Base-by-base conservation (phyloP, 2,329 filamentous ascomycete species). In the Metarhizium brunneum region DNA sequence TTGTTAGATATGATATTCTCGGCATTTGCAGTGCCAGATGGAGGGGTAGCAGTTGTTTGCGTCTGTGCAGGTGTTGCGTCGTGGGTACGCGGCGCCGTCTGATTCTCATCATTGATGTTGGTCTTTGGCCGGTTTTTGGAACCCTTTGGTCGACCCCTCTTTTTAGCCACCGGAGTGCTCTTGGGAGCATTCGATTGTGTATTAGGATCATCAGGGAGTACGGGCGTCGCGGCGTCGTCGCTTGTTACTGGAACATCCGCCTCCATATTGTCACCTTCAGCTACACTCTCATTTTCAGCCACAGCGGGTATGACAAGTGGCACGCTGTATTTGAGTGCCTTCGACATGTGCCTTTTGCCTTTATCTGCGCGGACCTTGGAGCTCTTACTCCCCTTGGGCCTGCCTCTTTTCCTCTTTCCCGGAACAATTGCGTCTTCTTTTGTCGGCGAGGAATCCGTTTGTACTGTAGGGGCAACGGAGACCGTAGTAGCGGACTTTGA, bases 301-400 rank as follows among this genome's bases (percentile, higher is more conserved):
- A 3, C 42, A 10, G 36, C 36, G 7, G 45, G 32, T 20, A 32
- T 32, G 18, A n/a, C 20, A 30, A 45, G 25, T n/a, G 42, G 51
- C 29, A 25, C 47, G 25, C 36, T 42, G 35, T 32, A 45, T 8
- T 48, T 47, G 16, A 52, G 54, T 36, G 50, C 53, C 35, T 42
- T 54, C 18, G 51, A 38, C 4, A 38, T 13, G 25, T 58, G 56
- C 32, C 36, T 58, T 32, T 55, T 55, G 10, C 56, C 56, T 49
- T 58, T 58, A n/a, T 58, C 56, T 18, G 56, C 56, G 18, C 64
- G 64, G 18, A 62, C 58, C 52, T 67, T 70, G n/a, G 60, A 59
- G 50, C 63, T 66, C 54, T 69, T 70, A 67, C 79, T 83, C 2
- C 80, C 81, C 60, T 82, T 83, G 7, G 81, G 80, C 18, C 81